Evolutionary conservation across 768 basidiomycete genomes (phyloP), one percentile per base, ranked within the genome.

Genomic region (Tulasnella sp.): DNA sequence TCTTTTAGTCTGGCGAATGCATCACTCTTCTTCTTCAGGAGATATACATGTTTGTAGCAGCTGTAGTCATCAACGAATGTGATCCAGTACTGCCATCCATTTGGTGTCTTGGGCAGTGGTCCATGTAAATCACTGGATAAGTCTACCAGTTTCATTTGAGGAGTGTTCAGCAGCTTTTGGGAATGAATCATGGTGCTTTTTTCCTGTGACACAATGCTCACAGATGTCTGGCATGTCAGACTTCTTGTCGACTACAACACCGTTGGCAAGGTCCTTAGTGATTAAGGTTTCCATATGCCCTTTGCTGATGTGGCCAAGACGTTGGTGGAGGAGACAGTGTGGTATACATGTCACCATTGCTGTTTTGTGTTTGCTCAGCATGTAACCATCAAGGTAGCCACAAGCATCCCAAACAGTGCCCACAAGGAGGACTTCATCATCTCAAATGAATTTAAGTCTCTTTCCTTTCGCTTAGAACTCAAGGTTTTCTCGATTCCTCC

Each of bases 1-100:
- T 22, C 15, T 59, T 71, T 68, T 63, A 74, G 70, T 1, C 65
- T 24, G 19, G 27, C 59, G 11, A 52, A 30, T 1, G 57, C 24
- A 2, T 55, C 38, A 30, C 52, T 55, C 27, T 60, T 60, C 24
- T 12, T 34, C 3, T 44, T 53, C 19, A 60, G 30, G 5, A 31
- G 53, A 29, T 25, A 42, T 2, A 44, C 59, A 3, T 3, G 1
- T 57, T 43, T 30, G 19, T 31, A 5, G 30, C 53, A 2, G 17
- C 30, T 38, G 27, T 11, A 41, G 29, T 60, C 61, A 53, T 62
- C 60, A 11, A 61, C 44, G 10, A 62, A 51, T 4, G 42, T 42
- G 7, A 60, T 53, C 58, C 58, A 59, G 51, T 53, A 63, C 19
- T 41, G 15, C 19, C 1, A 50, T 1, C 60, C 49, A 22, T 21